Conservation (phyloP, 805 yeast species). For the Starmerella bacillaris region DNA sequence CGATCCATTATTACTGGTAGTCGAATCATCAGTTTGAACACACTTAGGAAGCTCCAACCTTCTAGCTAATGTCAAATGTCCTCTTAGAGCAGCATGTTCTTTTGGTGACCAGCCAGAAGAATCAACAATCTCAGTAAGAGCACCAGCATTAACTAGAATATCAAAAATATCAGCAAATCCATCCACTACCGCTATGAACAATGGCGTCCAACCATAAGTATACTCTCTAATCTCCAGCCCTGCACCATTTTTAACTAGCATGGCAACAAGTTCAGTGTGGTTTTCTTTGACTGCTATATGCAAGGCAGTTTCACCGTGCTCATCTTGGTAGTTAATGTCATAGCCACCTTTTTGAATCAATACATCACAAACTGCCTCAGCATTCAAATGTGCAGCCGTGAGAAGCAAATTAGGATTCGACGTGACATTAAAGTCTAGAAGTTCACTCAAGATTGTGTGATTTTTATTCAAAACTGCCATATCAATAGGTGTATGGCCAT, state of each 20-base stretch:
- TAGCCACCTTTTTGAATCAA: slow-evolving; percentile 33
- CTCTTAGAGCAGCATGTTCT: slow-evolving; percentile 87
- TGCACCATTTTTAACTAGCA: slow-evolving; percentile 46
- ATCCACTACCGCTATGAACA: slow-evolving; percentile 77
- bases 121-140: slow-evolving; percentile 42
- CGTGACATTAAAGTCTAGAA: slow-evolving; percentile 28
- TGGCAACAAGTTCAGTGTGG: slow-evolving; percentile 33
- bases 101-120: slow-evolving; percentile 93
- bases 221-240: slow-evolving; percentile 57
- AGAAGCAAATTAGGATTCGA: slow-evolving; percentile 27
- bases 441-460: slow-evolving; percentile 48
- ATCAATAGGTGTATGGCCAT: slow-evolving; percentile 63
- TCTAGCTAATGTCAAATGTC: slow-evolving; percentile 57
- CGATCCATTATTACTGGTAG: background rate
- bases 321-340: slow-evolving; percentile 44
- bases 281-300: slow-evolving; percentile 60
- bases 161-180: slow-evolving; percentile 46
- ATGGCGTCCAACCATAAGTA: slow-evolving; percentile 86
- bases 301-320: slow-evolving; percentile 52
- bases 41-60: slow-evolving; percentile 25
- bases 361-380: slow-evolving; percentile 36
- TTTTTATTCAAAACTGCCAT: slow-evolving; percentile 69
- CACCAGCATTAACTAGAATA: slow-evolving; percentile 35
- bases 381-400: slow-evolving; percentile 50
- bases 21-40: background rate